Evolutionary conservation across 2,329 filamentous ascomycete species (phyloP).

Genomic region (Aspergillus pseudoviridinutans): DNA sequence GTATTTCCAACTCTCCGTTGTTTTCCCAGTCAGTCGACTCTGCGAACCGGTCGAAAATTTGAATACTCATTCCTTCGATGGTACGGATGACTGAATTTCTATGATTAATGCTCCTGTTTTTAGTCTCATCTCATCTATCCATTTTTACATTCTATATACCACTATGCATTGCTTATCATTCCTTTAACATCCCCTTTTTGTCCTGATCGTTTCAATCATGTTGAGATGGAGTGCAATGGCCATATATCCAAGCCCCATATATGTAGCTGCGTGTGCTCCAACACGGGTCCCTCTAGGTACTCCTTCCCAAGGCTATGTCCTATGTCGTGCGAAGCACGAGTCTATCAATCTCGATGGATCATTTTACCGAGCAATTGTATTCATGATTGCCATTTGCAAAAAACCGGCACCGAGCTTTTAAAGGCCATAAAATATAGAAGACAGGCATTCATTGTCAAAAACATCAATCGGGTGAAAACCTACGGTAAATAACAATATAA

Average conservation of each 20-base stretch:
- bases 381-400: not conserved
- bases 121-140: not conserved
- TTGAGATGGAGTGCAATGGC: not conserved
- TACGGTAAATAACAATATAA: not conserved
- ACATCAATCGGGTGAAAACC: slow-evolving; percentile 1
- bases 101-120: not conserved
- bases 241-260: not conserved
- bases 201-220: not conserved
- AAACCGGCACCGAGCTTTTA: not conserved
- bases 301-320: not conserved
- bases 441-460: not conserved
- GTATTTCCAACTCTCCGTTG: not conserved
- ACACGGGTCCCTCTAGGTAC: not conserved
- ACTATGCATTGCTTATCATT: not conserved
- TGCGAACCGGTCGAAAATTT: not conserved
- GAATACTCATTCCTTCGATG: not conserved
- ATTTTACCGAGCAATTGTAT: not conserved
- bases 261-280: not conserved
- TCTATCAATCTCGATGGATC: not conserved
- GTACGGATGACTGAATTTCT: not conserved
- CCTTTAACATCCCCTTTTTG: not conserved
- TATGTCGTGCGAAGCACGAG: not conserved
- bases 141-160: not conserved
- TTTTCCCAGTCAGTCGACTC: not conserved
- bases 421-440: not conserved